Percentiles rank a stretch among this genome's conserved stretches.
These are phyloP conservation scores for Cicer yamashitae DNA, from an alignment of 306 rosid genomes.

Conservation along the genomic window DNA sequence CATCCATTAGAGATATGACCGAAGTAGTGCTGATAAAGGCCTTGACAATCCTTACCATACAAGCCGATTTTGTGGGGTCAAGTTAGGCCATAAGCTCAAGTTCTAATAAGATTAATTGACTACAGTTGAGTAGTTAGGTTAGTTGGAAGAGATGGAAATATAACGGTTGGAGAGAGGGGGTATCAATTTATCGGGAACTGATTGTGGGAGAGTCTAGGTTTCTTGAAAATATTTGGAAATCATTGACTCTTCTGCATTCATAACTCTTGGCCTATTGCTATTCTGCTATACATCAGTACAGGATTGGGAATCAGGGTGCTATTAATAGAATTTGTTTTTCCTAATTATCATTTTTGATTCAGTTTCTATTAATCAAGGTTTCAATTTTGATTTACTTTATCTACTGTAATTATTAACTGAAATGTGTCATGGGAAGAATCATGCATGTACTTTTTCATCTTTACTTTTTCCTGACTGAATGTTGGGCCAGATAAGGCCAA, in stretches of 20 bases:
- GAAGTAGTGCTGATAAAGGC: neutral
- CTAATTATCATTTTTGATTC: neutral
- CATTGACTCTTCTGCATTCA: neutral
- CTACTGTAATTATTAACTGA: constrained; percentile 10
- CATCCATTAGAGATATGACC: neutral
- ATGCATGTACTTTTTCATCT: neutral
- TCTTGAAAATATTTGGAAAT: neutral
- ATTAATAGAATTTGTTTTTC: neutral
- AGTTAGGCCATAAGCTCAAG: neutral
- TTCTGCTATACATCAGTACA: neutral
- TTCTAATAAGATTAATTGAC: neutral
- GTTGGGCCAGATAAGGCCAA: neutral
- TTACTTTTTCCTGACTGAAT: neutral
- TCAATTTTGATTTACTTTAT: constrained; percentile 14
- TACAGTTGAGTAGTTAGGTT: neutral
- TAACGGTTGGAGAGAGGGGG: neutral
- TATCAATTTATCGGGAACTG: neutral
- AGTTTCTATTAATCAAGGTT: constrained; percentile 4
- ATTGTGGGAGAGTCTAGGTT: neutral
- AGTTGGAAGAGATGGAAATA: neutral
- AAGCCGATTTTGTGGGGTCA: neutral
- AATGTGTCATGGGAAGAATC: neutral
- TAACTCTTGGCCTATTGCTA: neutral
- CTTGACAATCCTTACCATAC: neutral
- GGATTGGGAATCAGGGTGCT: neutral